Evolutionary conservation across 352 stramenopile species (phyloP).

Genomic region (Pythium chondricola): DNA sequence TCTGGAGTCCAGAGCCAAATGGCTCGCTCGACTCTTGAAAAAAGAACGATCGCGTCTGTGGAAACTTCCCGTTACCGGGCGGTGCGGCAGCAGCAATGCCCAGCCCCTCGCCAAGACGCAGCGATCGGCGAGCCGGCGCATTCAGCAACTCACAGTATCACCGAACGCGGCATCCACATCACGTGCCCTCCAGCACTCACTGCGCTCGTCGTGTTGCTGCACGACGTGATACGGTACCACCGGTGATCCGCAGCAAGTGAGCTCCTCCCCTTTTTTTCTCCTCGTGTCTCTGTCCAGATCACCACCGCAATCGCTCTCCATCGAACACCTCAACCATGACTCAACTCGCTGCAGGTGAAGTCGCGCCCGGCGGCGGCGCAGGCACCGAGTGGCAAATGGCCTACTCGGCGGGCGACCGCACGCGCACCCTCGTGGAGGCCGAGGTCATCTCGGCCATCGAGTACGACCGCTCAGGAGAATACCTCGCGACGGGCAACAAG

Average conservation of each 20-base stretch:
- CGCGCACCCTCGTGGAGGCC: conserved; percentile 72
- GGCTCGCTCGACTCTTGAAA: too few relatives aligned
- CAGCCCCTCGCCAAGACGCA: neutral
- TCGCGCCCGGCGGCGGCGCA: conserved; percentile 5
- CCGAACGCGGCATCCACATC: too few relatives aligned
- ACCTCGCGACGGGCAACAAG: conserved; percentile 92
- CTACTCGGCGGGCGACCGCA: conserved; percentile 45
- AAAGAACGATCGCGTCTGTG: conserved; percentile 19
- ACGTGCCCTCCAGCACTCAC: too few relatives aligned
- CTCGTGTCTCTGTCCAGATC: too few relatives aligned
- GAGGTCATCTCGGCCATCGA: conserved; percentile 94
- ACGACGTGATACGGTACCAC: too few relatives aligned
- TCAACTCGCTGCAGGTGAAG: neutral
- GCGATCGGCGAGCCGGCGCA: neutral
- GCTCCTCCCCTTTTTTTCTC: too few relatives aligned
- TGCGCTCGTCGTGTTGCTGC: too few relatives aligned
- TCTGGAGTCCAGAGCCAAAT: too few relatives aligned
- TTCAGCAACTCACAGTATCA: too few relatives aligned
- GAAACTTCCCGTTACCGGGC: conserved; percentile 18
- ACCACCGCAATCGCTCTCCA: too few relatives aligned
- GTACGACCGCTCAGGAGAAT: conserved; percentile 89
- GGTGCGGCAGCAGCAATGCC: neutral
- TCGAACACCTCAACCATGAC: neutral
- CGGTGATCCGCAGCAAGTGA: too few relatives aligned
- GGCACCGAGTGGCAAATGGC: conserved; percentile 43